A percentile compares a stretch with the other conserved stretches of the same genome.
phyloP scores from a whole-genome alignment of 768 basidiomycete species.

The Rhodotorula sphaerocarpa region DNA sequence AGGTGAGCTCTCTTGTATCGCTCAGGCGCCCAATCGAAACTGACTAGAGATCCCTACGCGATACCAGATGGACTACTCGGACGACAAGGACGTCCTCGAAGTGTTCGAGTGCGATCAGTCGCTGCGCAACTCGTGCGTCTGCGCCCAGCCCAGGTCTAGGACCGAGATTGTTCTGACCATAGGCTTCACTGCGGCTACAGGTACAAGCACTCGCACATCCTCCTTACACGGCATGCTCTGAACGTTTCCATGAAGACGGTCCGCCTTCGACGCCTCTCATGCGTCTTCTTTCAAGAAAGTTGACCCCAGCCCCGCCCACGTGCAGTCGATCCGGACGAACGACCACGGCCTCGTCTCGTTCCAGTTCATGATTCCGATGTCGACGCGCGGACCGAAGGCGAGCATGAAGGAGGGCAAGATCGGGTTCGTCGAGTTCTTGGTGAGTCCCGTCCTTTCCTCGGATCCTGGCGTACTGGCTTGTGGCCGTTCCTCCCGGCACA shows the following conservation, averaged over 20 bases:
- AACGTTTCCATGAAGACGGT: constrained; percentile 71
- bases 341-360: constrained; percentile 70
- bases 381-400: neutral
- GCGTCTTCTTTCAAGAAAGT: no score
- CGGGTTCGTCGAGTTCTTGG: constrained; percentile 81
- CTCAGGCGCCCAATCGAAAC: neutral
- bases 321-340: constrained; percentile 67
- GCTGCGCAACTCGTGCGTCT: constrained; percentile 61
- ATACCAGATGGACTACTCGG: constrained; percentile 89
- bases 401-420: constrained; percentile 43
- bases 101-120: constrained; percentile 67
- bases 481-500: neutral
- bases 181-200: constrained; percentile 47
- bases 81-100: constrained; percentile 78
- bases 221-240: constrained; percentile 62
- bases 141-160: no score
- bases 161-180: no score
- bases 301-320: neutral
- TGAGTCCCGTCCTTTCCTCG: constrained; percentile 45
- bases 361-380: constrained; percentile 65
- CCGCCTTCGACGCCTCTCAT: neutral
- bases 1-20: constrained; percentile 48
- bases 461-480: neutral
- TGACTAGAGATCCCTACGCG: neutral
- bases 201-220: constrained; percentile 73